These are phyloP conservation scores for Begonia masoniana DNA, from an alignment of 306 rosid genomes.

Conservation along the genomic window DNA sequence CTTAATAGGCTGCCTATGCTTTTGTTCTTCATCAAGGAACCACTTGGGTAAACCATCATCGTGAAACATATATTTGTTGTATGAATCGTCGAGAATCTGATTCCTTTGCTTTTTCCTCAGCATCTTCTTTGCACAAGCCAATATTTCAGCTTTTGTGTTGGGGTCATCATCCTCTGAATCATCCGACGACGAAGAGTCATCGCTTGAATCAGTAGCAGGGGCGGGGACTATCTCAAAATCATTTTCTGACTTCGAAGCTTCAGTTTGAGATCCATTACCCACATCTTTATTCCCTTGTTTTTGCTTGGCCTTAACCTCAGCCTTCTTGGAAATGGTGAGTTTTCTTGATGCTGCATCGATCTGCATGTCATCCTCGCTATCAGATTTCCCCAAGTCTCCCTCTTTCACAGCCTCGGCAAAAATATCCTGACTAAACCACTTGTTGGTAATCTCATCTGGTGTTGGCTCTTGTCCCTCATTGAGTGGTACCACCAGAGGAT, in stretches of 20 bases:
- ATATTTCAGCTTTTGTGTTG: conserved; percentile 53
- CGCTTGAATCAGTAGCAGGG: conserved; percentile 73
- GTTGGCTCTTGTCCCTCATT: conserved; percentile 55
- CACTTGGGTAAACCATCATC: conserved; percentile 77
- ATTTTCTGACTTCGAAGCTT: conserved; percentile 26
- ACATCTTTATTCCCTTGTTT: no score
- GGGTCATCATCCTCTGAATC: conserved; percentile 39
- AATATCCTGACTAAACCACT: conserved; percentile 84
- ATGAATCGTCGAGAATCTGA: conserved; percentile 62
- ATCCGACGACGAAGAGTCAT: conserved; percentile 50
- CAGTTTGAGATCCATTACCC: conserved; percentile 6
- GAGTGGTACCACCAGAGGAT: conserved; percentile 75
- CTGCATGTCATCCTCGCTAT: conserved; percentile 59
- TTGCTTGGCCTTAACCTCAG: conserved; percentile 21
- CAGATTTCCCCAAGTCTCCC: conserved; percentile 42
- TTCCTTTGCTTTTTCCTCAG: conserved; percentile 62
- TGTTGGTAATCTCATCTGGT: conserved; percentile 56
- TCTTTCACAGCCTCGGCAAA: conserved; percentile 75
- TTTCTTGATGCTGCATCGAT: conserved; percentile 26
- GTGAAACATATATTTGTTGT: conserved; percentile 69
- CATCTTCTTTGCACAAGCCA: conserved; percentile 83
- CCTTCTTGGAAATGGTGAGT: conserved; percentile 16
- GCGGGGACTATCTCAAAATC: conserved; percentile 82
- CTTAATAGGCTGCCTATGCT: conserved; percentile 49
- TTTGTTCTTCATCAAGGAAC: conserved; percentile 82